phyloP scores from a whole-genome alignment of 2,329 filamentous ascomycete genomes.

The Capronia coronata region DNA sequence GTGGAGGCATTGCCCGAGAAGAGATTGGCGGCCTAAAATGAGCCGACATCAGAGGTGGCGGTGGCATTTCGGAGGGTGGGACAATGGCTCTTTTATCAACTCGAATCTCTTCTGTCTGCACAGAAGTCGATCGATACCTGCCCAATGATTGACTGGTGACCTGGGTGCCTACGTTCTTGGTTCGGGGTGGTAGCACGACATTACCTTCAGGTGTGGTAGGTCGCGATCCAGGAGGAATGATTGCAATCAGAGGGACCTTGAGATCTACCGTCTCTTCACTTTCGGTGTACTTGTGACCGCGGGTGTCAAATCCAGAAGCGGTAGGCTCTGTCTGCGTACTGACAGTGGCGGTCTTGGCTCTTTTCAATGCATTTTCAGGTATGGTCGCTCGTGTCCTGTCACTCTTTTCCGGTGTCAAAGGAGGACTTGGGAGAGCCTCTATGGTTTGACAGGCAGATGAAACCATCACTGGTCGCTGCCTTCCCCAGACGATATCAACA shows the following conservation, averaged over 20 bases:
- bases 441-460: constrained; percentile 42
- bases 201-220: constrained; percentile 63
- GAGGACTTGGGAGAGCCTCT: constrained; percentile 34
- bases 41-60: constrained; percentile 61
- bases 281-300: constrained; percentile 22
- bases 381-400: constrained; percentile 22
- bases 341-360: constrained; percentile 21
- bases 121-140: constrained; percentile 49
- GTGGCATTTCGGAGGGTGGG: constrained; percentile 70
- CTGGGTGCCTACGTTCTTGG: constrained; percentile 77
- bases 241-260: constrained; percentile 78
- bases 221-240: constrained; percentile 78
- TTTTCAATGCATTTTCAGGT: constrained; percentile 22
- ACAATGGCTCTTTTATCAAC: constrained; percentile 70
- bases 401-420: constrained; percentile 33
- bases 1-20: constrained; percentile 24
- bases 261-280: constrained; percentile 30
- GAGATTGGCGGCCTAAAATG: constrained; percentile 34
- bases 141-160: constrained; percentile 51
- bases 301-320: constrained; percentile 2
- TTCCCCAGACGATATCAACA: constrained; percentile 19
- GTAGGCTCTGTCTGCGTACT: constrained; percentile 25
- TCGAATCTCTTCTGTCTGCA: constrained; percentile 88
- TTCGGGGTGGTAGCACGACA: constrained; percentile 69
- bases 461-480: constrained; percentile 34